These are phyloP conservation scores for Aspergillus melleus DNA, from an alignment of 2,329 filamentous ascomycete species.

Conservation along the genomic window DNA sequence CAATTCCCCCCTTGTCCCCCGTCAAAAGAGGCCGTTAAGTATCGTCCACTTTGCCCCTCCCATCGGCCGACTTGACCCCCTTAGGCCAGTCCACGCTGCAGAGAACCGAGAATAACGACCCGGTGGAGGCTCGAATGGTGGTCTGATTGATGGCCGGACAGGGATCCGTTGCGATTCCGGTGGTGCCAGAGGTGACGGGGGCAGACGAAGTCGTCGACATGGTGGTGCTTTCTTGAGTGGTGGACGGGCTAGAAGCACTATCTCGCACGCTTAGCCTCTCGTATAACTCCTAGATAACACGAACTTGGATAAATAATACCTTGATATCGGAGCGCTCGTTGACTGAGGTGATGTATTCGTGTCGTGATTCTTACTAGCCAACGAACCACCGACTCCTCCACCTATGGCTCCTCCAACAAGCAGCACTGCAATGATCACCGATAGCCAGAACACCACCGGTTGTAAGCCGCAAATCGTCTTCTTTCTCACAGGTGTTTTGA, in stretches of 20 bases:
- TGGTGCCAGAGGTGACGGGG: not conserved
- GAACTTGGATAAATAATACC: not conserved
- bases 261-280: not conserved
- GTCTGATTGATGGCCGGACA: not conserved
- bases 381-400: not conserved
- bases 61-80: not conserved
- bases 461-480: not conserved
- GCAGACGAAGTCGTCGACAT: not conserved
- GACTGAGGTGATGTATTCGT: not conserved
- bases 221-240: not conserved
- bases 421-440: not conserved
- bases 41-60: not conserved
- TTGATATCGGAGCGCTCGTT: not conserved
- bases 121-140: not conserved
- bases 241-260: not conserved
- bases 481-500: not conserved
- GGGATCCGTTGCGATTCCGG: not conserved
- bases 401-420: not conserved
- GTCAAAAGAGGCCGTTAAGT: not conserved
- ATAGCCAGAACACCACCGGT: not conserved
- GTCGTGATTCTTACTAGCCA: not conserved
- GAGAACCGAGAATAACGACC: not conserved
- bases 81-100: not conserved
- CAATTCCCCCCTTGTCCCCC: not conserved
- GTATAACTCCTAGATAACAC: too few relatives aligned